Conservation (phyloP, 768 basidiomycete species). For the Suillus bovinus region DNA sequence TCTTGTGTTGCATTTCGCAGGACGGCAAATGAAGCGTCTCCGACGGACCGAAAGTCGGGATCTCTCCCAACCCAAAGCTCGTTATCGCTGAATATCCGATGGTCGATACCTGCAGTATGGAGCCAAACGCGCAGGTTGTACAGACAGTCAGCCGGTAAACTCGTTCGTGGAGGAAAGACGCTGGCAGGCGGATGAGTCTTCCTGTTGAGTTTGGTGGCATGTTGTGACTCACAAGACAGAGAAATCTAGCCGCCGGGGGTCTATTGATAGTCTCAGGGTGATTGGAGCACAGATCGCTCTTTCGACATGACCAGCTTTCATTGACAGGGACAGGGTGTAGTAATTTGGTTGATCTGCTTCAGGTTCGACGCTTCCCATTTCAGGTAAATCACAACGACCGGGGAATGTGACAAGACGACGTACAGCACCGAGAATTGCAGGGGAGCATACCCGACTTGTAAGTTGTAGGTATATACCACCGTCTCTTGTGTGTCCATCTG, state of each 20-base stretch:
- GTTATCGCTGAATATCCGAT: slow-evolving; percentile 63
- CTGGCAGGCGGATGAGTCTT: slow-evolving; percentile 30
- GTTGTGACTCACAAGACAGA: slow-evolving; percentile 55
- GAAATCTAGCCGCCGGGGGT: slow-evolving; percentile 58
- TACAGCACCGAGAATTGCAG: slow-evolving; percentile 55
- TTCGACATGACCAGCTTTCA: slow-evolving; percentile 57
- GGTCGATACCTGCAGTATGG: slow-evolving; percentile 55
- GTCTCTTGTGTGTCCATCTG: slow-evolving; percentile 24
- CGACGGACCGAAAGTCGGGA: slow-evolving; percentile 59
- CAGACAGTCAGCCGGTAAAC: slow-evolving; percentile 52
- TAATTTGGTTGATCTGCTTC: slow-evolving; percentile 28
- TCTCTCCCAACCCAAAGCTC: slow-evolving; percentile 68
- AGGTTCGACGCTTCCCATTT: slow-evolving; percentile 28
- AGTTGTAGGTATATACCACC: slow-evolving; percentile 47
- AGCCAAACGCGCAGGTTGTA: slow-evolving; percentile 68
- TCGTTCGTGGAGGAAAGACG: slow-evolving; percentile 59
- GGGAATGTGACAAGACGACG: slow-evolving; percentile 17
- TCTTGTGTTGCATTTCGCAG: slow-evolving; percentile 43
- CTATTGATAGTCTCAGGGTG: slow-evolving; percentile 45
- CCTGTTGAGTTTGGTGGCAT: not conserved
- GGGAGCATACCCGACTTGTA: slow-evolving; percentile 44
- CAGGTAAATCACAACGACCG: slow-evolving; percentile 31
- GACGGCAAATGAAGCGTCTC: slow-evolving; percentile 56
- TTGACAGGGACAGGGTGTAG: slow-evolving; percentile 54
- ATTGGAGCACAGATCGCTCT: slow-evolving; percentile 50